phyloP scores from a whole-genome alignment of 441 rosid species.

The Manihot esculenta region DNA sequence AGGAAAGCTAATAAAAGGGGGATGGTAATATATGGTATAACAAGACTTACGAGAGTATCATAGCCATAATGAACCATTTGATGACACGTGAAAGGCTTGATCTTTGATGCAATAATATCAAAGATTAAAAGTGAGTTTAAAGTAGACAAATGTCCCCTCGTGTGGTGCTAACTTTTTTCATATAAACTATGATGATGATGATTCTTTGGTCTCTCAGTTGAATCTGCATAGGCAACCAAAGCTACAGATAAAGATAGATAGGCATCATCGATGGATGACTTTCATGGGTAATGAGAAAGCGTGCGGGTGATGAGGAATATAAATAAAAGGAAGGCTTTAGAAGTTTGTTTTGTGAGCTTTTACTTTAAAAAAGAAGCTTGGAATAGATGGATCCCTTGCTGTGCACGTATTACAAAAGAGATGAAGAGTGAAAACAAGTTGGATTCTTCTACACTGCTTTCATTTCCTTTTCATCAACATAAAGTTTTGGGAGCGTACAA shows the following conservation, averaged over 20 bases:
- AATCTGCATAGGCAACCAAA: conserved; percentile 15
- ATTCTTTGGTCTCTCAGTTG: conserved; percentile 11
- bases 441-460: conserved; percentile 18
- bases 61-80: too few species aligned
- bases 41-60: too few species aligned
- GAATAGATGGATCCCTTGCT: too few species aligned
- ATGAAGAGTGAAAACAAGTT: conserved; percentile 1
- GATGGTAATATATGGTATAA: neutral
- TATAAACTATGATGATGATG: conserved; percentile 12
- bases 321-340: conserved; percentile 25
- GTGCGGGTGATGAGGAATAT: conserved; percentile 40
- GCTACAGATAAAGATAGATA: neutral
- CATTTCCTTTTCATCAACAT: neutral
- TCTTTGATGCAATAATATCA: too few species aligned
- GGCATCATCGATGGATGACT: conserved; percentile 3
- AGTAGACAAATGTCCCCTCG: conserved; percentile 26
- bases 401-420: conserved; percentile 16
- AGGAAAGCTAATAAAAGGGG: neutral
- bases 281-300: conserved; percentile 22
- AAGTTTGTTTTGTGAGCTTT: conserved; percentile 28
- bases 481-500: neutral
- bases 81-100: too few species aligned
- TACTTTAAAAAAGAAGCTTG: neutral
- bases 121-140: conserved; percentile 19
- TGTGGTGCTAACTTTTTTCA: conserved; percentile 28